Evolutionary conservation across 2,329 filamentous ascomycete genomes (phyloP).

Genomic region (Ustilaginoidea virens): DNA sequence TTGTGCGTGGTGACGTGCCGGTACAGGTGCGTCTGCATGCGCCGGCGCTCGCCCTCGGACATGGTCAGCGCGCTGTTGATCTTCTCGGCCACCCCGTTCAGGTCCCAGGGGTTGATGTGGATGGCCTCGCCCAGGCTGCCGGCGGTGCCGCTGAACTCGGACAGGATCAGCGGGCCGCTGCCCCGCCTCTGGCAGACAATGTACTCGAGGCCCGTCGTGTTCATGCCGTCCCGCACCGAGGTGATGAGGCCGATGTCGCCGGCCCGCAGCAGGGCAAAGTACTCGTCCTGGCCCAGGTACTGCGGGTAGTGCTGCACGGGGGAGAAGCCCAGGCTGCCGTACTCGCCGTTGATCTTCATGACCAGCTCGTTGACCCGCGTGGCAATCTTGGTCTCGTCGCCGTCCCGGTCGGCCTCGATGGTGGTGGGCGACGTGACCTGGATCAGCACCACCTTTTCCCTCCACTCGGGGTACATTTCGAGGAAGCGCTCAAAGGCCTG

Average conservation of each 20-base stretch:
- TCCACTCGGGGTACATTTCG: constrained; percentile 81
- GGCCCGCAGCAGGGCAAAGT: constrained; percentile 81
- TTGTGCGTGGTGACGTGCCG: constrained; percentile 73
- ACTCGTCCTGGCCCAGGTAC: constrained; percentile 79
- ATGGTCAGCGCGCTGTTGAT: constrained; percentile 73
- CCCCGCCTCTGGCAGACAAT: constrained; percentile 81
- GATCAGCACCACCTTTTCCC: constrained; percentile 80
- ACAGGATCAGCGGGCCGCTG: constrained; percentile 79
- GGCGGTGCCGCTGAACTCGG: constrained; percentile 91
- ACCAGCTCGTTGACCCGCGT: constrained; percentile 85
- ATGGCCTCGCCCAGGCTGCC: constrained; percentile 74
- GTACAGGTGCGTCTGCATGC: constrained; percentile 63
- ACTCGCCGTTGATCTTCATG: constrained; percentile 79
- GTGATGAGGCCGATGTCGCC: constrained; percentile 91
- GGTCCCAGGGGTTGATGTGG: constrained; percentile 94
- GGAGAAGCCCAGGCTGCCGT: constrained; percentile 74
- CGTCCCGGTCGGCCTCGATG: constrained; percentile 63
- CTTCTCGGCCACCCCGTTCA: constrained; percentile 66
- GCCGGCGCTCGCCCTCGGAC: constrained; percentile 46
- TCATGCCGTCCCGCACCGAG: constrained; percentile 93
- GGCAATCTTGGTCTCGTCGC: constrained; percentile 64
- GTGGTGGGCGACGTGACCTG: constrained; percentile 85
- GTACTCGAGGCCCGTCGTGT: constrained; percentile 91
- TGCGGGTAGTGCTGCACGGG: constrained; percentile 93
- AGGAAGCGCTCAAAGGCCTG: constrained; percentile 90